A percentile compares a stretch with the other conserved stretches of the same genome.
These are phyloP conservation scores for Grosmannia clavigera DNA, from an alignment of 2,329 filamentous ascomycete genomes.

Conservation along the genomic window DNA sequence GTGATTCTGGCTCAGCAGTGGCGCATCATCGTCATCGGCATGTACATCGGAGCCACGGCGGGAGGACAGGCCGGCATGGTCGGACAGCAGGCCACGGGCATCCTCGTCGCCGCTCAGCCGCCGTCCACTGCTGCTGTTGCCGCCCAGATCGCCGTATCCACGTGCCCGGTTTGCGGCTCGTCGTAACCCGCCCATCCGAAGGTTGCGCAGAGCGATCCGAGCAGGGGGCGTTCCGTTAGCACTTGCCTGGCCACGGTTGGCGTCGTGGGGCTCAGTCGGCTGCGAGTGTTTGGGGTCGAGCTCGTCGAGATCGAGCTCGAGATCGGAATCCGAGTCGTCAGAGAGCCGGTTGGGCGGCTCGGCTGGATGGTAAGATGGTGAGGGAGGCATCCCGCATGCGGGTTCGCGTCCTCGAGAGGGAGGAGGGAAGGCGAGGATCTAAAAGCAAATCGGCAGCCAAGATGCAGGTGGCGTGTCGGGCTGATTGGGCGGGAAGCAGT, in stretches of 20 bases:
- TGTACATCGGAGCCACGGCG: constrained; percentile 44
- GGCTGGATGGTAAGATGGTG: constrained; percentile 16
- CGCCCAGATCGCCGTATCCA: constrained; percentile 49
- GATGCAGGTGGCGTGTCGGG: neutral
- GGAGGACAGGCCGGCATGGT: constrained; percentile 33
- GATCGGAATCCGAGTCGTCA: constrained; percentile 66
- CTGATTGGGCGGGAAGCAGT: too few species aligned
- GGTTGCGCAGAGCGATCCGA: constrained; percentile 57
- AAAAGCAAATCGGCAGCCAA: neutral
- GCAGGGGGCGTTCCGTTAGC: constrained; percentile 28
- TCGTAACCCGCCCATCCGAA: constrained; percentile 54
- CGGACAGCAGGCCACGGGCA: constrained; percentile 8
- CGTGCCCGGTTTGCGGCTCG: constrained; percentile 40
- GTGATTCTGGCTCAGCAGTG: constrained; percentile 43
- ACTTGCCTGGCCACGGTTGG: constrained; percentile 14
- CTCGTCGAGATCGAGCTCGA: constrained; percentile 67
- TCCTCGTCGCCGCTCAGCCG: constrained; percentile 38
- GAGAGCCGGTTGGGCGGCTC: constrained; percentile 30
- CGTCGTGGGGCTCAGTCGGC: constrained; percentile 15
- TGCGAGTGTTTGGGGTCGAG: constrained; percentile 48
- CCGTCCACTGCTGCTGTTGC: constrained; percentile 28
- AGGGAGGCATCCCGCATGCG: neutral
- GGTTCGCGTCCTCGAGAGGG: neutral
- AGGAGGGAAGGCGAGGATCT: neutral
- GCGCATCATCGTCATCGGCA: constrained; percentile 59